Conservation (phyloP, 108 stramenopile genomes). For the Pseudonitzschia multiseries region DNA sequence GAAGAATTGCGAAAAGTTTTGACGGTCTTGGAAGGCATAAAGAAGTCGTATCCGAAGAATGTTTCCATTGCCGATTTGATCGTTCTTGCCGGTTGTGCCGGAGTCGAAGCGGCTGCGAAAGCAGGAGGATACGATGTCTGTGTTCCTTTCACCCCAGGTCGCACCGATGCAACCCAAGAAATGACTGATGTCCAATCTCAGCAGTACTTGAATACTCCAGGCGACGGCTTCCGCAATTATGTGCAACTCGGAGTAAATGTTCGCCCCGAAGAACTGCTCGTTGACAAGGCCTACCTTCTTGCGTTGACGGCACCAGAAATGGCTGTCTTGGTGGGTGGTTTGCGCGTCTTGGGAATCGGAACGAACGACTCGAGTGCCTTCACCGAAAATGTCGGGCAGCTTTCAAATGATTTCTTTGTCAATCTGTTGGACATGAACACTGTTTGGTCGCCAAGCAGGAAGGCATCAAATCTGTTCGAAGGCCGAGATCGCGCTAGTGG, state of each 20-base stretch:
- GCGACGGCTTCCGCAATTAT: constrained; percentile 77
- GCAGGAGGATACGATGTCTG: constrained; percentile 42
- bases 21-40: constrained; percentile 38
- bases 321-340: constrained; percentile 67
- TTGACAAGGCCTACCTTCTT: constrained; percentile 65
- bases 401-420: constrained; percentile 68
- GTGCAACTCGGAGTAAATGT: constrained; percentile 18
- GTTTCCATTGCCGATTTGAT: constrained; percentile 77
- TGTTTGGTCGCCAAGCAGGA: constrained; percentile 43
- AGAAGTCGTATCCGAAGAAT: constrained; percentile 35
- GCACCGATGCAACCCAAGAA: constrained; percentile 64
- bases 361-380: constrained; percentile 29
- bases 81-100: constrained; percentile 68
- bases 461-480: constrained; percentile 43
- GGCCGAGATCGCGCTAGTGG: constrained; percentile 43
- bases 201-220: constrained; percentile 42
- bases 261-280: constrained; percentile 45
- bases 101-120: constrained; percentile 62
- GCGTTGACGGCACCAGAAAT: constrained; percentile 63
- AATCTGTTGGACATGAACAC: constrained; percentile 59
- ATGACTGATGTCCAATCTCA: constrained; percentile 60
- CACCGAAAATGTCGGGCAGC: constrained; percentile 44
- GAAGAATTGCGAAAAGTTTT: constrained; percentile 47
- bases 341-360: constrained; percentile 54
- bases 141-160: constrained; percentile 71